Evolutionary conservation across 768 basidiomycete species (phyloP), one percentile per base, ranked within the genome.

Genomic region (Arthromyces matolae): DNA sequence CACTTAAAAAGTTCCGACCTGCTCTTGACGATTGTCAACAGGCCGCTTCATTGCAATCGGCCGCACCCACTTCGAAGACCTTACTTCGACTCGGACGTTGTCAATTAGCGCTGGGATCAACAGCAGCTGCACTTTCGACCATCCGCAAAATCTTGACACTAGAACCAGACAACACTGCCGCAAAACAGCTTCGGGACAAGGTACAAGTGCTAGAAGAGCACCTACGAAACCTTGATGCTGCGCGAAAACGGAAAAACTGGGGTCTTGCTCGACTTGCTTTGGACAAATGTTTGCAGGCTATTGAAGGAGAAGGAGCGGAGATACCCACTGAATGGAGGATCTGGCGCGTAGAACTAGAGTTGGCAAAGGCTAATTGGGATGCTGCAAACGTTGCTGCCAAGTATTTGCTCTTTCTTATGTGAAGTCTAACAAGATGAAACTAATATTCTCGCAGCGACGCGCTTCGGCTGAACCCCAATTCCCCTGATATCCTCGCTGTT

Each of bases 31-130:
- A 94, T 60, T 93, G 89, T 59, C 89, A 89, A 62, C 72, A 72
- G 28, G 91, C 90, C 4, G 74, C 78, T 0, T 65, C 79, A 0
- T 70, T 91, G 5, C 88, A 92, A 66, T 64, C 81, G 7, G 61
- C 69, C 12, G 50, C 71, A 0, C 86, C 86, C 6, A 80, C 84
- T 4, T 54, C 81, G 1, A 93, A 93, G 63, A 92, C 90, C 8
- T 77, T 93, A 39, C 71, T 90, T 28, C 86, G 92, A 3, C 78
- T 92, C 5, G 89, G 87, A 0, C 79, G 86, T 42, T 93, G 91
- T 64, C 91, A 94, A 52, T 72, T 91, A 13, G 88, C 89, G 0
- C 73, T 90, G 6, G 92, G 89, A 2, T 76, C 79, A 2, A 73
- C 85, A 0, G 76, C 77, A 1, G 78, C 81, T 10, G 86, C 90